These are phyloP conservation scores for Zygnema cylindricum DNA, from an alignment of 139 green algal species.

Conservation along the genomic window DNA sequence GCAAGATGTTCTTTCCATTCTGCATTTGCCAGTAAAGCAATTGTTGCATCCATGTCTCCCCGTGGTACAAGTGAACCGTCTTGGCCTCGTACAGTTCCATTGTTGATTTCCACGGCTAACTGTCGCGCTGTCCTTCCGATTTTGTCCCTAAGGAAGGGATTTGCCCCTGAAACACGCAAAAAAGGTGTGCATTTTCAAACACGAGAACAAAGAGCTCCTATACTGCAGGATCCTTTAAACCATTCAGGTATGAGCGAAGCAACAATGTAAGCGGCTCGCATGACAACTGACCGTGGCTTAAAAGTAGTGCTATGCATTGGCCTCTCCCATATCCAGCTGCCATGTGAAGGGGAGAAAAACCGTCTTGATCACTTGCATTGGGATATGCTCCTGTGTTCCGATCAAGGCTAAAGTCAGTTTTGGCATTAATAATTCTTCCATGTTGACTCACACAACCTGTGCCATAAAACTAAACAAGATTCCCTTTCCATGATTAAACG, in stretches of 20 bases:
- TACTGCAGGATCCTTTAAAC: too few species aligned
- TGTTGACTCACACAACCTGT: too few species aligned
- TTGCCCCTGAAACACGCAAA: slow-evolving; percentile 26
- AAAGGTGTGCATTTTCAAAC: too few species aligned
- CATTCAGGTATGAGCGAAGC: too few species aligned
- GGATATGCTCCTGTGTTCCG: slow-evolving; percentile 43
- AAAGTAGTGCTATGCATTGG: slow-evolving; percentile 11
- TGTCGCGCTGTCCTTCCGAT: slow-evolving; percentile 22
- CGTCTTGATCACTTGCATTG: slow-evolving; percentile 29
- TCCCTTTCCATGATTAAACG: too few species aligned
- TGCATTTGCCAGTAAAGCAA: slow-evolving; percentile 26
- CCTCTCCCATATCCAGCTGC: slow-evolving; percentile 40
- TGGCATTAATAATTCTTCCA: too few species aligned
- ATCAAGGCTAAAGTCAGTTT: too few species aligned
- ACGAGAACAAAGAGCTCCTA: too few species aligned
- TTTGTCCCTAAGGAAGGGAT: slow-evolving; percentile 39
- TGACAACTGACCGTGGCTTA: slow-evolving; percentile 15
- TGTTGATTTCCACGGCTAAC: slow-evolving; percentile 37
- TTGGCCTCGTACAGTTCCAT: slow-evolving; percentile 8
- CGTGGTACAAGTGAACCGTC: slow-evolving; percentile 27
- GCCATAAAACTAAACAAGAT: too few species aligned
- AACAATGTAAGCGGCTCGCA: too few species aligned
- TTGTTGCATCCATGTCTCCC: slow-evolving; percentile 35
- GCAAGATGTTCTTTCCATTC: slow-evolving; percentile 42
- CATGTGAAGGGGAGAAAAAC: slow-evolving; percentile 51